Evolutionary conservation across 1,284 basidiomycete species (phyloP).

Genomic region (Sporisorium exsertum): DNA sequence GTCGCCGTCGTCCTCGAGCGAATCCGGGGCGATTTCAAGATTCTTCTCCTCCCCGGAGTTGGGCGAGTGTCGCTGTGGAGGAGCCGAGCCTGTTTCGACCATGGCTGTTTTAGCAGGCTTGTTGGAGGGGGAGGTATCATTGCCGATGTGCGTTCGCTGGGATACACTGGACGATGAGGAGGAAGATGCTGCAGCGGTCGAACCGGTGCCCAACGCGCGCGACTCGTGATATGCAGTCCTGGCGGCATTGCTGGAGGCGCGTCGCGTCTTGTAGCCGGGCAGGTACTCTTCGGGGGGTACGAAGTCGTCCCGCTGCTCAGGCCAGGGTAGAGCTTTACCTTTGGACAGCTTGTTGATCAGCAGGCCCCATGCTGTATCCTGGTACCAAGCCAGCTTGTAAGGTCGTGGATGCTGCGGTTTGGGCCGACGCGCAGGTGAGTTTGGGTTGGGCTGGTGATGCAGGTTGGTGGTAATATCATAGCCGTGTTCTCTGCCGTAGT

Average conservation of each 20-base stretch:
- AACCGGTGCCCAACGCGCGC: background rate
- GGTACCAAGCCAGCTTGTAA: constrained; percentile 39
- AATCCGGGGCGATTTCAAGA: constrained; percentile 18
- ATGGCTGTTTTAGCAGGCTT: constrained; percentile 70
- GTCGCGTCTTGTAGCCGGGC: constrained; percentile 28
- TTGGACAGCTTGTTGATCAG: constrained; percentile 35
- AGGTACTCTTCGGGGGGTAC: constrained; percentile 39
- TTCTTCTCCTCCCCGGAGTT: background rate
- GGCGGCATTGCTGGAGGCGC: background rate
- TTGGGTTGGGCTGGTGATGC: constrained; percentile 28
- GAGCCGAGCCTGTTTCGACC: constrained; percentile 63
- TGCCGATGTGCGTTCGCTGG: constrained; percentile 9
- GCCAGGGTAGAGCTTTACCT: constrained; percentile 30
- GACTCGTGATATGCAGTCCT: background rate
- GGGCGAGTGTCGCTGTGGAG: background rate
- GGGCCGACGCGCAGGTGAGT: constrained; percentile 9
- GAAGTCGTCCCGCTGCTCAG: constrained; percentile 42
- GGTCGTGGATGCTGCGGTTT: constrained; percentile 20
- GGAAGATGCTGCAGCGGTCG: background rate
- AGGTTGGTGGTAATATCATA: constrained; percentile 10
- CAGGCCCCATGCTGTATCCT: constrained; percentile 39
- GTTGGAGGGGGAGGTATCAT: no score
- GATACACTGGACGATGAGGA: background rate
- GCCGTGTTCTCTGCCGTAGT: constrained; percentile 19
- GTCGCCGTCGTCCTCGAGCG: constrained; percentile 33